phyloP scores from a whole-genome alignment of 352 stramenopile genomes.

The Blastocystis sp. region DNA sequence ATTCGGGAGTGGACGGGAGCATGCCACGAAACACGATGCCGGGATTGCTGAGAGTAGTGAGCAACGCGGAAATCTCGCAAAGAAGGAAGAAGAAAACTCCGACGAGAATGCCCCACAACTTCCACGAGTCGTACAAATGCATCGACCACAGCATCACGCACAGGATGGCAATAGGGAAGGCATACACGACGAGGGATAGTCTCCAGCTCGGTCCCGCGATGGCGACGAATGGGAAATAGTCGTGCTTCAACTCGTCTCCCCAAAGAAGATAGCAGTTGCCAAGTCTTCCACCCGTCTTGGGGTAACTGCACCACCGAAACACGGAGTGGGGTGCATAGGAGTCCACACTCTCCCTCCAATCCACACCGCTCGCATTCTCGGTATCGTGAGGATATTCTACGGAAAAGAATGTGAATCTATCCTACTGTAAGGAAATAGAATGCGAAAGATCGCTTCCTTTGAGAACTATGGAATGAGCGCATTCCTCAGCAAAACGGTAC shows the following conservation, averaged over 20 bases:
- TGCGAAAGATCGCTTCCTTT: not conserved
- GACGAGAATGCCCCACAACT: slow-evolving; percentile 9
- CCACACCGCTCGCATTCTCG: not conserved
- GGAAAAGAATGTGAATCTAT: no score
- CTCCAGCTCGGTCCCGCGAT: slow-evolving; percentile 59
- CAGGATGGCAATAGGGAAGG: slow-evolving; percentile 6
- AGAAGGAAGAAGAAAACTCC: slow-evolving; percentile 21
- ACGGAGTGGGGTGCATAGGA: slow-evolving; percentile 8
- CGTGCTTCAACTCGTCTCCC: slow-evolving; percentile 69
- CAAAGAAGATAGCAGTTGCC: slow-evolving; percentile 68
- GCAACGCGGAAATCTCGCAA: slow-evolving; percentile 20
- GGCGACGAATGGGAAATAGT: slow-evolving; percentile 68
- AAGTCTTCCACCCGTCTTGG: slow-evolving; percentile 39
- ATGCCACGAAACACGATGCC: slow-evolving; percentile 61
- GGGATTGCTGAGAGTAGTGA: slow-evolving; percentile 59
- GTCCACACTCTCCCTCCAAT: slow-evolving; percentile 10
- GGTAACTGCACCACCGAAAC: not conserved
- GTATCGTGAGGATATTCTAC: not conserved
- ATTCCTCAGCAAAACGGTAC: no score
- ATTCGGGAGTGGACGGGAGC: not conserved
- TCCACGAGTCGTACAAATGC: not conserved
- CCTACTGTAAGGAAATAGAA: slow-evolving; percentile 24
- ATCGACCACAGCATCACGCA: not conserved
- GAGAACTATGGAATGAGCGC: slow-evolving; percentile 2
- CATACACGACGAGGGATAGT: not conserved